These are phyloP conservation scores for Aureobasidium sp. DNA, from an alignment of 2,329 filamentous ascomycete genomes.

Conservation along the genomic window DNA sequence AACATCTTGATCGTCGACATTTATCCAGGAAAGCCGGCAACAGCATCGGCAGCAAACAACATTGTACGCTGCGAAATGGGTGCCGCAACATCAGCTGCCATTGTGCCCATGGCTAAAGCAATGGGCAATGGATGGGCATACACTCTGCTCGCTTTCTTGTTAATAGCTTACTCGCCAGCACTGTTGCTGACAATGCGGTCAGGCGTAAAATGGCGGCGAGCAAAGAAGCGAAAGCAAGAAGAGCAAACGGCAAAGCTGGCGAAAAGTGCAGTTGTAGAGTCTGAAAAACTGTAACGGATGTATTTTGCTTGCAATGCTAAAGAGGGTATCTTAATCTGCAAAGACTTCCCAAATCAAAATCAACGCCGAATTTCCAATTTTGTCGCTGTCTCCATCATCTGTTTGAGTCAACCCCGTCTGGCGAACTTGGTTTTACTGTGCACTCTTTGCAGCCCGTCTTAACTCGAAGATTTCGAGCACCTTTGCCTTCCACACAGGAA, in stretches of 20 bases:
- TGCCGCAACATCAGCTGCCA: conserved; percentile 35
- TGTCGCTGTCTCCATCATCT: neutral
- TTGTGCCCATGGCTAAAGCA: conserved; percentile 32
- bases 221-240: conserved; percentile 21
- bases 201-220: conserved; percentile 25
- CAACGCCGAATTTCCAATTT: neutral
- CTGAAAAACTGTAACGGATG: neutral
- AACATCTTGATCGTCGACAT: conserved; percentile 43
- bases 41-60: conserved; percentile 40
- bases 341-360: neutral
- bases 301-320: neutral
- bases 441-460: neutral
- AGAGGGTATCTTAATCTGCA: neutral
- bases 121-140: conserved; percentile 39
- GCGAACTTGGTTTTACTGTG: too few relatives aligned
- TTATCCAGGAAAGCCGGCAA: conserved; percentile 35
- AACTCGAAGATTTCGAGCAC: neutral
- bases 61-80: conserved; percentile 38
- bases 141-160: conserved; percentile 29
- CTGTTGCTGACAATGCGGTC: conserved; percentile 22
- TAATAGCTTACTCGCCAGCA: conserved; percentile 18
- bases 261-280: neutral
- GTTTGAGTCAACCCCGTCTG: too few relatives aligned
- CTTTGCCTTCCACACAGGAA: conserved; percentile 1
- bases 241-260: neutral